phyloP scores from a whole-genome alignment of 805 yeast genomes.

The Yamadazyma endophytica region DNA sequence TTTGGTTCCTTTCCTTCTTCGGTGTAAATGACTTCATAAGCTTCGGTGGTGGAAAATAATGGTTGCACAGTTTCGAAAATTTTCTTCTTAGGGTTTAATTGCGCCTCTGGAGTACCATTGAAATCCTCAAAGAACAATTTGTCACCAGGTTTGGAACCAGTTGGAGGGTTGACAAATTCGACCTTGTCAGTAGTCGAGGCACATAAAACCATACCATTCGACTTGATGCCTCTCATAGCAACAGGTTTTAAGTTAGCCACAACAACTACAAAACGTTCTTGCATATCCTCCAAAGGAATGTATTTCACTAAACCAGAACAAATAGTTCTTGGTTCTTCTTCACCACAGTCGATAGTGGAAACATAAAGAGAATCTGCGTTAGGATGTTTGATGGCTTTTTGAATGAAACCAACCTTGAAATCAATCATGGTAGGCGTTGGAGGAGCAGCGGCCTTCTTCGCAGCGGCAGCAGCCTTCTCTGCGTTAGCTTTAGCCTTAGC shows the following conservation, averaged over 20 bases:
- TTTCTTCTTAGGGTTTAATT: conserved; percentile 96
- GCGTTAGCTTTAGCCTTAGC: conserved; percentile 62
- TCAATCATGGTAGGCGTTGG: conserved; percentile 84
- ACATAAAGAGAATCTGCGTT: conserved; percentile 96
- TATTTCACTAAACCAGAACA: conserved; percentile 94
- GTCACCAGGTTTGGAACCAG: conserved; percentile 91
- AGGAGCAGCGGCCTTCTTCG: conserved; percentile 54
- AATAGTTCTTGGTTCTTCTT: conserved; percentile 94
- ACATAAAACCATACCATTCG: conserved; percentile 95
- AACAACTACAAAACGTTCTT: conserved; percentile 82
- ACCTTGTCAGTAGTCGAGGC: conserved; percentile 72
- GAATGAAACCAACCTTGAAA: conserved; percentile 92
- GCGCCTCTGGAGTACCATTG: conserved; percentile 85
- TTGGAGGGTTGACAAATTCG: conserved; percentile 94
- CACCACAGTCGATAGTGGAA: conserved; percentile 95
- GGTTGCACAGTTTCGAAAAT: conserved; percentile 96
- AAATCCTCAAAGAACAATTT: conserved; percentile 91
- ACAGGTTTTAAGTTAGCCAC: conserved; percentile 98
- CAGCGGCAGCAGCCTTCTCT: conserved; percentile 42
- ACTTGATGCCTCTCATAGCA: conserved; percentile 94
- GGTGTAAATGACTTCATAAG: conserved; percentile 74
- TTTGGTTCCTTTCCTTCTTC: conserved; percentile 71
- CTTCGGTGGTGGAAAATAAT: conserved; percentile 73
- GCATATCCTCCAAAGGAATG: conserved; percentile 91
- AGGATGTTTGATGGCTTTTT: conserved; percentile 95